A percentile compares a stretch with the other conserved stretches of the same genome.
These are phyloP conservation scores for Penicillium italicum DNA, from an alignment of 2,329 filamentous ascomycete species.

Conservation along the genomic window DNA sequence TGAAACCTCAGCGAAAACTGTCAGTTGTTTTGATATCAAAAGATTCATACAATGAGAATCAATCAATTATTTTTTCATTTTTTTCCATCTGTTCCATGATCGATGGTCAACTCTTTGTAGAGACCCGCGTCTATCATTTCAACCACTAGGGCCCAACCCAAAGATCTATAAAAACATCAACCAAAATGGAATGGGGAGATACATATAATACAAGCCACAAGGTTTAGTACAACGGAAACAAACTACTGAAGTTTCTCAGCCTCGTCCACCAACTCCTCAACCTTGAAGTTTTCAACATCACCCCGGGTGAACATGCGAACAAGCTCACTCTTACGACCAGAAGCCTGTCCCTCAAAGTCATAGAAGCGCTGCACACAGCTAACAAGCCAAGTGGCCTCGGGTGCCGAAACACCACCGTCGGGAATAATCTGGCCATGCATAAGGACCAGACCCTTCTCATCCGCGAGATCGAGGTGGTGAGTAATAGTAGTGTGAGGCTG, in stretches of 20 bases:
- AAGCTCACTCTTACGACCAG: constrained; percentile 62
- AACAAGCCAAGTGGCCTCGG: constrained; percentile 84
- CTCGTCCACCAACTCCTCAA: constrained; percentile 84
- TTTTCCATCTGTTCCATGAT: not conserved
- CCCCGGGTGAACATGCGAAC: constrained; percentile 79
- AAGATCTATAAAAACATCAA: not conserved
- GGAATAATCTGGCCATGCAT: constrained; percentile 79
- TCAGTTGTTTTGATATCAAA: not conserved
- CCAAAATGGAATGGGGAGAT: not conserved
- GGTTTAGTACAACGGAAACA: not conserved
- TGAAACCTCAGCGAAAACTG: too few species aligned
- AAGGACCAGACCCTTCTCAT: constrained; percentile 73
- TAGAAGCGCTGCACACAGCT: constrained; percentile 97
- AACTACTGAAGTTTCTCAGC: constrained; percentile 60
- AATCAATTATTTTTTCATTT: not conserved
- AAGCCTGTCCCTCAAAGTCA: constrained; percentile 54
- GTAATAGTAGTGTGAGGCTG: constrained; percentile 91
- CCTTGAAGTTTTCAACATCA: constrained; percentile 67
- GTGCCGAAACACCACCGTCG: constrained; percentile 68
- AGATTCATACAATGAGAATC: not conserved
- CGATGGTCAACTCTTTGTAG: not conserved
- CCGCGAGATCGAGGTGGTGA: constrained; percentile 77
- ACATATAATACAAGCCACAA: constrained; percentile 7
- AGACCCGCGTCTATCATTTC: not conserved
- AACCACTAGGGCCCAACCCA: not conserved